phyloP scores from a whole-genome alignment of 768 basidiomycete genomes.

The Myochromella boudieri region DNA sequence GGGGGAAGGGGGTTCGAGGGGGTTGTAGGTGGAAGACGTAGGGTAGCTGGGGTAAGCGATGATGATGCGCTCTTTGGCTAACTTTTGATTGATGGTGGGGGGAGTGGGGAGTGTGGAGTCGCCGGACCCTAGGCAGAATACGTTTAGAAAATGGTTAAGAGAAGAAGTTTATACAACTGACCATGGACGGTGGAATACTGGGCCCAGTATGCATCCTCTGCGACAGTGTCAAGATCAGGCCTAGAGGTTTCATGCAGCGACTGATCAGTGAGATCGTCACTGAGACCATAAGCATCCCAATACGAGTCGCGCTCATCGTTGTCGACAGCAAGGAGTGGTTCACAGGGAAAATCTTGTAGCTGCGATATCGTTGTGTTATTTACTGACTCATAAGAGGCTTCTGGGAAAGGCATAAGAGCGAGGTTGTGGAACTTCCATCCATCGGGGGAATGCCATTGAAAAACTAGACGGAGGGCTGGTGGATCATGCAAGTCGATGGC shows the following conservation, averaged over 20 bases:
- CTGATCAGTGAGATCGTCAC: conserved; percentile 28
- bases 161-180: conserved; percentile 24
- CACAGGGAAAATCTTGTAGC: conserved; percentile 32
- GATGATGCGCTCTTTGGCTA: conserved; percentile 30
- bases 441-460: conserved; percentile 56
- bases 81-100: conserved; percentile 28
- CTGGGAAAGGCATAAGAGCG: conserved; percentile 70
- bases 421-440: conserved; percentile 75
- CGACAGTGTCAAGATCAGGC: conserved; percentile 20
- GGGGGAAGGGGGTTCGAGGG: conserved; percentile 43
- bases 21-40: conserved; percentile 34
- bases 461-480: conserved; percentile 56
- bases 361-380: conserved; percentile 25
- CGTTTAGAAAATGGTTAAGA: conserved; percentile 1
- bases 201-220: conserved; percentile 76
- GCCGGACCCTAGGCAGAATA: conserved; percentile 51
- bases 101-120: conserved; percentile 70
- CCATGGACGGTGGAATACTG: conserved; percentile 72
- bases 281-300: conserved; percentile 64
- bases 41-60: conserved; percentile 26
- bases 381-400: conserved; percentile 31
- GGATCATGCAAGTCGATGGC: conserved; percentile 36
- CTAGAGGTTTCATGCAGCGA: conserved; percentile 16
- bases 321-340: conserved; percentile 23
- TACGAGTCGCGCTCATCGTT: conserved; percentile 57